These are phyloP conservation scores for Phaseolus lunatus DNA, from an alignment of 306 rosid species.

Conservation along the genomic window DNA sequence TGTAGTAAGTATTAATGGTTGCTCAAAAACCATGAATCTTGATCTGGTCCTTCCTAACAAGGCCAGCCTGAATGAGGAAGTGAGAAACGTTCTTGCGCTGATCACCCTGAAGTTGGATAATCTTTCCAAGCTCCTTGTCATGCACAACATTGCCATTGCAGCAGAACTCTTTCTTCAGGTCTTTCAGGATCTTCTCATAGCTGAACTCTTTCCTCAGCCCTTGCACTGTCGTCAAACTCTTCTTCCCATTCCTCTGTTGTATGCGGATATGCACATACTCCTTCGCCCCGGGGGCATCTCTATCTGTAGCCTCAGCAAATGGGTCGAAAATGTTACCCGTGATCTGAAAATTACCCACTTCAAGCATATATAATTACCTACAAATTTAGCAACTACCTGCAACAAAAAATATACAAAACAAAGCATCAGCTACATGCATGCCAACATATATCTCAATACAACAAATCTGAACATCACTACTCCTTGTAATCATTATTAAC, in stretches of 20 bases:
- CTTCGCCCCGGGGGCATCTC: conserved; percentile 70
- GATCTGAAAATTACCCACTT: conserved; percentile 50
- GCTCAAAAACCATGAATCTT: conserved; percentile 85
- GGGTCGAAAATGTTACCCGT: conserved; percentile 63
- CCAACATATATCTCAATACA: not conserved
- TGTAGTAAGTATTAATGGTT: not conserved
- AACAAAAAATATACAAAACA: not conserved
- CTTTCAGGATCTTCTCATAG: conserved; percentile 81
- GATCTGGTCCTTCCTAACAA: conserved; percentile 76
- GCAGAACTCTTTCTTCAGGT: conserved; percentile 77
- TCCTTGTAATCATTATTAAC: not conserved
- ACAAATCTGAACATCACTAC: not conserved
- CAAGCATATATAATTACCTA: conserved; percentile 68
- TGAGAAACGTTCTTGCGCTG: conserved; percentile 89
- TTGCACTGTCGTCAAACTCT: conserved; percentile 80
- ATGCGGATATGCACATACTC: conserved; percentile 79
- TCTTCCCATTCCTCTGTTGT: conserved; percentile 82
- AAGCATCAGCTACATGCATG: not conserved
- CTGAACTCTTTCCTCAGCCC: conserved; percentile 72
- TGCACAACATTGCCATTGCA: conserved; percentile 92
- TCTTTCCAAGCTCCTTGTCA: conserved; percentile 85
- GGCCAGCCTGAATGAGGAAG: conserved; percentile 65
- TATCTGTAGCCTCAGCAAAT: conserved; percentile 68
- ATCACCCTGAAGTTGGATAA: conserved; percentile 93
- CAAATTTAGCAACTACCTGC: not conserved